Conservation (phyloP, 768 basidiomycete species). For the Hemileccinum impolitum region DNA sequence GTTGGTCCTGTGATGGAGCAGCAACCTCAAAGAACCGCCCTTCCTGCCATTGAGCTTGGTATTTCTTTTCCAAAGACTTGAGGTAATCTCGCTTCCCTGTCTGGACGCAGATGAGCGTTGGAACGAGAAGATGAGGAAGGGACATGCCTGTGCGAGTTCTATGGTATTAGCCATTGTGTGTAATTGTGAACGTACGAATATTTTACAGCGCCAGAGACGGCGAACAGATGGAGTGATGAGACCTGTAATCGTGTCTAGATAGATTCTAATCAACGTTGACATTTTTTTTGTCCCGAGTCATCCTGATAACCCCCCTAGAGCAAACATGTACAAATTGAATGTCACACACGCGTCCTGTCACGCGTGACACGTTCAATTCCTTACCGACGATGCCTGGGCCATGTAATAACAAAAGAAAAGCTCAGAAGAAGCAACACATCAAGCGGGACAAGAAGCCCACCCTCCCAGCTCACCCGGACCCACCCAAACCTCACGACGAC, state of each 20-base stretch:
- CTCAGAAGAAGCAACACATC: constrained; percentile 29
- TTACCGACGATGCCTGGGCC: constrained; percentile 55
- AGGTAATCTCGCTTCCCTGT: constrained; percentile 93
- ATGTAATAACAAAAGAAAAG: constrained; percentile 47
- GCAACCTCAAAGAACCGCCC: constrained; percentile 81
- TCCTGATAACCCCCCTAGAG: neutral
- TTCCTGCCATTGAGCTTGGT: constrained; percentile 77
- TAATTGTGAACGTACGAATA: constrained; percentile 20
- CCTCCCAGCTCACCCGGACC: neutral
- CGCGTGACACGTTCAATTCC: constrained; percentile 25
- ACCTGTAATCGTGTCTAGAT: constrained; percentile 23
- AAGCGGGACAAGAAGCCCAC: constrained; percentile 34
- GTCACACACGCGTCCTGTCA: constrained; percentile 34
- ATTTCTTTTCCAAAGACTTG: constrained; percentile 76
- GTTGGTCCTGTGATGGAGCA: constrained; percentile 68
- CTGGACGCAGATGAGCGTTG: constrained; percentile 39
- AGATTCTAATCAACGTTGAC: constrained; percentile 22
- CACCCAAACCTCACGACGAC: constrained; percentile 2
- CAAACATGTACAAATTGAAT: constrained; percentile 17
- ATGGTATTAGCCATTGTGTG: constrained; percentile 58
- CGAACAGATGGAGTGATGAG: constrained; percentile 18
- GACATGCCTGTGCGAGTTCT: constrained; percentile 56
- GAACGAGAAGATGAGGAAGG: neutral
- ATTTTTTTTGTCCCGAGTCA: constrained; percentile 20
- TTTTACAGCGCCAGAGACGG: constrained; percentile 32